Percentiles rank a stretch among this genome's conserved stretches.
These are phyloP conservation scores for Lecanicillium sp. DNA, from an alignment of 2,329 filamentous ascomycete species.

Conservation along the genomic window DNA sequence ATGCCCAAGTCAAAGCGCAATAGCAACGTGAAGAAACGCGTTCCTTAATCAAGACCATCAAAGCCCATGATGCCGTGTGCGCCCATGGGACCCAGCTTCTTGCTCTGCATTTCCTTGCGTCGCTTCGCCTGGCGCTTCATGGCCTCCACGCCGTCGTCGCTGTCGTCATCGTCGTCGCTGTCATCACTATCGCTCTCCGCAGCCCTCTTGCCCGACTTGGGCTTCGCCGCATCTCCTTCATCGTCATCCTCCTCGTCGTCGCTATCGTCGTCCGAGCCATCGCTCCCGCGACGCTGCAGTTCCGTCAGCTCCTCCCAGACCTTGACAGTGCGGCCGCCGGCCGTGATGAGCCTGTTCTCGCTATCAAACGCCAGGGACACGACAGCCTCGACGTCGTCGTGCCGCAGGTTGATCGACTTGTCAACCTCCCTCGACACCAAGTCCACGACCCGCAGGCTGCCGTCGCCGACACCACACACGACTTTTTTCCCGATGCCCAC, in stretches of 20 bases:
- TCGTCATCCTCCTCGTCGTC: constrained; percentile 34
- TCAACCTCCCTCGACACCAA: constrained; percentile 68
- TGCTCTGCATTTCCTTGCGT: constrained; percentile 32
- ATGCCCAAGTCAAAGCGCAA: no score
- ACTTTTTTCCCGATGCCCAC: constrained; percentile 66
- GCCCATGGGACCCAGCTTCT: constrained; percentile 40
- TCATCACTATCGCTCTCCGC: constrained; percentile 40
- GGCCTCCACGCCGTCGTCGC: constrained; percentile 23
- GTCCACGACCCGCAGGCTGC: constrained; percentile 68
- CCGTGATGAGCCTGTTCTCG: constrained; percentile 78
- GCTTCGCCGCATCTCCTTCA: constrained; percentile 31
- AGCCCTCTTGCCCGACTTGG: constrained; percentile 36
- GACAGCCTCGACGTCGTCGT: constrained; percentile 84
- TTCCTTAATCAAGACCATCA: constrained; percentile 38
- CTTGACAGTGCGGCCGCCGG: constrained; percentile 78
- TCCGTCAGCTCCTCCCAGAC: constrained; percentile 81
- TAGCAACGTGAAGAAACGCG: no score
- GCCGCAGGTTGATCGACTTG: constrained; percentile 50
- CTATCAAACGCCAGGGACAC: constrained; percentile 78
- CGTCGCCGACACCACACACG: constrained; percentile 75
- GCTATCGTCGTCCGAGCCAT: constrained; percentile 41
- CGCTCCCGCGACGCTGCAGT: constrained; percentile 33
- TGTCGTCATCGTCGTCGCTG: constrained; percentile 26
- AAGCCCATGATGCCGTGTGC: constrained; percentile 45
- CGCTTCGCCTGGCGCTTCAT: constrained; percentile 39